These are phyloP conservation scores for Hyaloperonospora brassicae DNA, from an alignment of 352 stramenopile genomes.

Conservation along the genomic window DNA sequence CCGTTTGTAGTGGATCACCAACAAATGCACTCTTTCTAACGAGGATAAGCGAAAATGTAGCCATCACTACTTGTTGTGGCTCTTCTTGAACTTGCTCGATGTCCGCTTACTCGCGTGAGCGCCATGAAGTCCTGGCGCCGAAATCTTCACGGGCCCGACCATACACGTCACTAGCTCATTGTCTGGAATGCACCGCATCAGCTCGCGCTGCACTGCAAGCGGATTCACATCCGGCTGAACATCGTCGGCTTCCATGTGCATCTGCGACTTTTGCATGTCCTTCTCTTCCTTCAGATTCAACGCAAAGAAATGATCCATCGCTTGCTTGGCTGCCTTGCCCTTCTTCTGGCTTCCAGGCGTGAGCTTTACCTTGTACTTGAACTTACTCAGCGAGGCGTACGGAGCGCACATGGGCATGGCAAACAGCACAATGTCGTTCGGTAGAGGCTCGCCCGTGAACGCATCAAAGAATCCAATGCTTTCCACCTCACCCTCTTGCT, in stretches of 20 bases:
- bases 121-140: constrained; percentile 53
- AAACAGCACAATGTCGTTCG: constrained; percentile 83
- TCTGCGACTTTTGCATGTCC: constrained; percentile 22
- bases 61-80: constrained; percentile 26
- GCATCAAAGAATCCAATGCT: constrained; percentile 73
- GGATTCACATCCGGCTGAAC: constrained; percentile 48
- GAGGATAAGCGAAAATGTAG: too few species aligned
- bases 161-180: constrained; percentile 87
- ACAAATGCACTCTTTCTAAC: too few species aligned
- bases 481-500: constrained; percentile 79
- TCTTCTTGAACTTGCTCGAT: constrained; percentile 30
- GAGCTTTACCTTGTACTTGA: constrained; percentile 91
- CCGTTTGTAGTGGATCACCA: too few species aligned
- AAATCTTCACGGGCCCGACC: constrained; percentile 87
- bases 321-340: constrained; percentile 84
- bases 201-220: constrained; percentile 69
- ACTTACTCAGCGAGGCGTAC: constrained; percentile 79
- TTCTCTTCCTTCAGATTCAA: constrained; percentile 70
- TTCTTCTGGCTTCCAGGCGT: constrained; percentile 85
- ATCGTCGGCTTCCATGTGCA: constrained; percentile 20
- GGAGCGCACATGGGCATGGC: constrained; percentile 88
- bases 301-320: constrained; percentile 76
- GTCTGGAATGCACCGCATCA: constrained; percentile 86
- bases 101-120: constrained; percentile 34
- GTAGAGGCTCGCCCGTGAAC: constrained; percentile 70